Evolutionary conservation across 1,284 basidiomycete genomes (phyloP).

Genomic region (Pyrrhoderma noxium): DNA sequence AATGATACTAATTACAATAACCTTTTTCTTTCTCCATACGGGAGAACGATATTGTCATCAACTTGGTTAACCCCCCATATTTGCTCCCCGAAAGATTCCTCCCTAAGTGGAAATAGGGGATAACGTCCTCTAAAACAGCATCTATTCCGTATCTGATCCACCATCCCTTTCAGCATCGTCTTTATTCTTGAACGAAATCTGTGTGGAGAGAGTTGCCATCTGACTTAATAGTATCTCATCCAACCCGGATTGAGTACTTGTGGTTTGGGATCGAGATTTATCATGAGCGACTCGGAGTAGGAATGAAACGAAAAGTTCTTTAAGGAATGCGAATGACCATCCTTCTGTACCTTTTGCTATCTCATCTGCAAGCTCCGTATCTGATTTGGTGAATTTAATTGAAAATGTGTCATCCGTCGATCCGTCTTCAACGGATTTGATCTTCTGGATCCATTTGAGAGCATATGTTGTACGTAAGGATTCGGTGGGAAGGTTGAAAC

Average conservation of each 20-base stretch:
- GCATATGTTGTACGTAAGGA: slow-evolving; percentile 23
- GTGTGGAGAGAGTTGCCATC: slow-evolving; percentile 16
- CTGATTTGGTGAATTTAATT: not conserved
- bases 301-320: slow-evolving; percentile 29
- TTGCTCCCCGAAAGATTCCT: too few relatives aligned
- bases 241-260: slow-evolving; percentile 12
- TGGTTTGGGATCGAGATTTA: slow-evolving; percentile 5
- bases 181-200: not conserved
- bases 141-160: slow-evolving; percentile 23
- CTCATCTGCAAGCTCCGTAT: slow-evolving; percentile 3
- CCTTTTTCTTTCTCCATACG: not conserved
- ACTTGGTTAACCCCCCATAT: too few relatives aligned
- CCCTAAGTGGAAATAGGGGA: too few relatives aligned
- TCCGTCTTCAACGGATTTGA: slow-evolving; percentile 7
- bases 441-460: slow-evolving; percentile 24
- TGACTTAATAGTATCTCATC: slow-evolving; percentile 27
- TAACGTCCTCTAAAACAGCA: not conserved
- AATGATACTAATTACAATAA: not conserved
- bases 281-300: slow-evolving; percentile 26
- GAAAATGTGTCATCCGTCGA: not conserved
- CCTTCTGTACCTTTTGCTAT: slow-evolving; percentile 25
- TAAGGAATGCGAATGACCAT: slow-evolving; percentile 28
- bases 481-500: slow-evolving; percentile 27
- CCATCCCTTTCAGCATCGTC: slow-evolving; percentile 19
- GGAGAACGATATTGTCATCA: too few relatives aligned